Evolutionary conservation across 2,329 filamentous ascomycete species (phyloP), one percentile per base, ranked within the genome.

Genomic region (Ceratocystis cacaofunesta): DNA sequence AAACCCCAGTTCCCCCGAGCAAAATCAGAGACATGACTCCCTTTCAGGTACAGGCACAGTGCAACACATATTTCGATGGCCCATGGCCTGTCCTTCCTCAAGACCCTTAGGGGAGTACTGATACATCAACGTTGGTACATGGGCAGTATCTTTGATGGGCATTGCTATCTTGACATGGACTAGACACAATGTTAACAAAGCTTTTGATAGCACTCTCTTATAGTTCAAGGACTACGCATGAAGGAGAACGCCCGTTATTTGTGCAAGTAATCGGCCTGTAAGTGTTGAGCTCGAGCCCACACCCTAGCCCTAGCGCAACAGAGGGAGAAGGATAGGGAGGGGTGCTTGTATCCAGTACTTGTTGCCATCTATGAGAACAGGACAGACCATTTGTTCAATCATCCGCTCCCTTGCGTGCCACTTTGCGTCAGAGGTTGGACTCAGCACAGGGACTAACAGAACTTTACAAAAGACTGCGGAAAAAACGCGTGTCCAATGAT

Each of bases 331-430:
- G 36, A 41, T 52, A 15, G 48, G 25, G 22, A 25, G 48, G 48
- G n/a, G 48, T 52, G 48, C 22, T 50, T 50, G 19, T 50, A 50
- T 50, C 48, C 17, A 19, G n/a, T 6, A 50, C 19, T 52, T 15
- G 22, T 25, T 52, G 48, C 22, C 10, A 15, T 25, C 48, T 52
- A 25, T 15, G 7, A 52, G 22, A 41, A 15, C 36, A 41, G 36
- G 10, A 41, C 12, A 41, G 48, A 25, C 48, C 22, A 52, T 25
- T 52, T 48, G 41, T 10, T 5, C 62, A 64, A 64, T 64, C 48
- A 28, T 36, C n/a, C n/a, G 22, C 55, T 58, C 62, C 48, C 62
- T 64, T 64, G 62, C 62, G 57, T 64, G 52, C 62, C 62, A 64
- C 57, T 50, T 64, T 25, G 41, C 36, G n/a, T 46, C 30, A 25